Evolutionary conservation across 2,329 filamentous ascomycete species (phyloP), one percentile per base, ranked within the genome.

Genomic region (Ophiostoma triangulosporum): DNA sequence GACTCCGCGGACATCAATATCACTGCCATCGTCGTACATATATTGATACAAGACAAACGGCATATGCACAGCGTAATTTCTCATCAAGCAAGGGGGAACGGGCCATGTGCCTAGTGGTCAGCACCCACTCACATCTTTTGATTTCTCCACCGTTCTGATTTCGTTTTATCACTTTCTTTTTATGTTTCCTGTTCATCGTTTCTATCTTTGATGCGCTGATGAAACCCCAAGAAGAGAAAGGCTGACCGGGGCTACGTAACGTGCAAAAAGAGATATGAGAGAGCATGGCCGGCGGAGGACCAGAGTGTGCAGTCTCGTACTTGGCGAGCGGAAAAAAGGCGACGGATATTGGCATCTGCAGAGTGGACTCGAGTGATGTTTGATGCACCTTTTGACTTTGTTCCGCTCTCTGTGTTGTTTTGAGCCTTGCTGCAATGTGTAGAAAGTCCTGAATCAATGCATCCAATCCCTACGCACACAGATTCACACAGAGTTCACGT

Each of bases 41-140:
- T 33, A 12, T 33, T 33, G 31, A 3, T 33, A 31, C 31, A 33
- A 11, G 38, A 12, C 22, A 43, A 43, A 20, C 20, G 38, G 14
- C 38, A 43, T 22, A 40, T 43, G 36, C 17, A 43, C 38, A 24
- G 38, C 38, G 38, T 43, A 43, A 43, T 43, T 43, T 43, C 20
- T 43, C 38, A 43, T 43, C 24, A 20, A 46, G n/a, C 24, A 46
- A 46, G 24, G 24, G n/a, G 26, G 43, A 29, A 29, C 43, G 24
- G 43, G 43, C 43, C 43, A 46, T 46, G 43, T 46, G 43, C 43
- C 43, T 27, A 27, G 43, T 46, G 43, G 43, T 46, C n/a, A 29
- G 9, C n/a, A 12, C 11, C 38, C 38, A 36, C 38, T 22, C 20
- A 43, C 36, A 26, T 14, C 38, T 11, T 40, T 22, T 43, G 20